phyloP scores from a whole-genome alignment of 768 basidiomycete genomes.

The Auricularia sp. region DNA sequence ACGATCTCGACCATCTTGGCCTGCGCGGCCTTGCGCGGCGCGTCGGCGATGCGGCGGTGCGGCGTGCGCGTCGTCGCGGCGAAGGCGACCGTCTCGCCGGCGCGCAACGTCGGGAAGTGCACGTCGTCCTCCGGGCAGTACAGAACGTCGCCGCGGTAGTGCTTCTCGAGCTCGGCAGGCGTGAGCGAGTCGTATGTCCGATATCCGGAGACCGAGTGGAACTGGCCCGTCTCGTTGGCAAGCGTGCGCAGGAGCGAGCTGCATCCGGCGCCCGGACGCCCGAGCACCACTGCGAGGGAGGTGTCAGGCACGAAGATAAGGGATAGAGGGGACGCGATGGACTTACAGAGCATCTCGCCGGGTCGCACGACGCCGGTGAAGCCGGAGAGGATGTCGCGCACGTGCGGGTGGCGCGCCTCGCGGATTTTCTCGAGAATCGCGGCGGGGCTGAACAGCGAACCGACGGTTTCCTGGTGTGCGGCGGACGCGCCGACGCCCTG shows the following conservation, averaged over 20 bases:
- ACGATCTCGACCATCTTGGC: constrained; percentile 34
- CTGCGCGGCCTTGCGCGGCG: constrained; percentile 35
- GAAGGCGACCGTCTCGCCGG: constrained; percentile 25
- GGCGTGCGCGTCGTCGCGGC: constrained; percentile 63
- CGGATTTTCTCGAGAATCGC: constrained; percentile 35
- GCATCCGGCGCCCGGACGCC: constrained; percentile 79
- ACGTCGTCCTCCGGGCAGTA: constrained; percentile 81
- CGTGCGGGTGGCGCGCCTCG: constrained; percentile 45
- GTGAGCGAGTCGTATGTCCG: constrained; percentile 70
- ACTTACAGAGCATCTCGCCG: constrained; percentile 63
- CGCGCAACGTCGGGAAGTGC: constrained; percentile 31
- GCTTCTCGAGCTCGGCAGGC: constrained; percentile 49
- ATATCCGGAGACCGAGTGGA: constrained; percentile 54
- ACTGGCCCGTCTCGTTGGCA: constrained; percentile 65
- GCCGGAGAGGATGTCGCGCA: constrained; percentile 43
- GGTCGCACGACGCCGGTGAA: constrained; percentile 50
- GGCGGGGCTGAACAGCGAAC: constrained; percentile 49
- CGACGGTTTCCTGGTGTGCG: constrained; percentile 48
- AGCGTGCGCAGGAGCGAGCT: constrained; percentile 75
- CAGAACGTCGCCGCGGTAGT: constrained; percentile 69
- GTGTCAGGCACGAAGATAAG: background rate
- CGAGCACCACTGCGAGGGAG: constrained; percentile 56
- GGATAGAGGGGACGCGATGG: background rate
- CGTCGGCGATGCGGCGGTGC: constrained; percentile 38
- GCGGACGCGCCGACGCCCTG: constrained; percentile 49